Percentiles rank a stretch among this genome's conserved stretches.
These are phyloP conservation scores for Leccinum obscurum DNA, from an alignment of 768 basidiomycete genomes.

Conservation along the genomic window DNA sequence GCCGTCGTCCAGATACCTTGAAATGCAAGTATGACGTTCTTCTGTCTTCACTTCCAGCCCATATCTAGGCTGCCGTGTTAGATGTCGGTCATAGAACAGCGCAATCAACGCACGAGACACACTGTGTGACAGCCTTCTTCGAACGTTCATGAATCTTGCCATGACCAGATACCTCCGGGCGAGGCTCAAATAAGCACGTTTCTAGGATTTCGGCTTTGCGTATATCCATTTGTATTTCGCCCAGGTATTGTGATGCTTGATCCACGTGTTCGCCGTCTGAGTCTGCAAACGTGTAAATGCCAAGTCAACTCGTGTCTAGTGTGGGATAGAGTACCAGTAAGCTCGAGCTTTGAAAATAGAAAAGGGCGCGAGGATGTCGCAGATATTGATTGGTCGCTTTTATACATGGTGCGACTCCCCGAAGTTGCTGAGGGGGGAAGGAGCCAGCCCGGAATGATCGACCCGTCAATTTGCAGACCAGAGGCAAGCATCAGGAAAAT, in stretches of 20 bases:
- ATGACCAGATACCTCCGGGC: background rate
- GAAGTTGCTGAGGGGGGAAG: background rate
- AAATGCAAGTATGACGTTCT: background rate
- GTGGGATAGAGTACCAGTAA: slow-evolving; percentile 26
- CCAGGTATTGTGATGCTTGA: slow-evolving; percentile 18
- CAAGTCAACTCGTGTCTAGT: too few relatives aligned
- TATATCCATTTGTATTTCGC: slow-evolving; percentile 22
- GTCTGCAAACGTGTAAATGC: slow-evolving; percentile 22
- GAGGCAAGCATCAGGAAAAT: slow-evolving; percentile 5
- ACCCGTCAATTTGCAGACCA: slow-evolving; percentile 21
- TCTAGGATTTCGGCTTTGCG: slow-evolving; percentile 1
- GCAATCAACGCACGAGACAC: slow-evolving; percentile 24
- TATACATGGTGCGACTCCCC: slow-evolving; percentile 6
- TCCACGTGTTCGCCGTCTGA: slow-evolving; percentile 25
- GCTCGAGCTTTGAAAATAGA: slow-evolving; percentile 28
- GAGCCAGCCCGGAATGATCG: slow-evolving; percentile 2
- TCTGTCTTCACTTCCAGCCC: slow-evolving; percentile 18
- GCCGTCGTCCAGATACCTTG: slow-evolving; percentile 14
- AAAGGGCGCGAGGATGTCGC: slow-evolving; percentile 22
- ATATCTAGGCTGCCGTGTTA: slow-evolving; percentile 19
- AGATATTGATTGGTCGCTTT: slow-evolving; percentile 9
- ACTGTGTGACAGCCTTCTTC: slow-evolving; percentile 33
- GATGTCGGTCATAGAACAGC: background rate
- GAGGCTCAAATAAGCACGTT: rapidly evolving
- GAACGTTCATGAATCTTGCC: slow-evolving; percentile 32